Evolutionary conservation across 192 early-diverging fungal species (phyloP).

Genomic region (Gorgonomyces haynaldii): DNA sequence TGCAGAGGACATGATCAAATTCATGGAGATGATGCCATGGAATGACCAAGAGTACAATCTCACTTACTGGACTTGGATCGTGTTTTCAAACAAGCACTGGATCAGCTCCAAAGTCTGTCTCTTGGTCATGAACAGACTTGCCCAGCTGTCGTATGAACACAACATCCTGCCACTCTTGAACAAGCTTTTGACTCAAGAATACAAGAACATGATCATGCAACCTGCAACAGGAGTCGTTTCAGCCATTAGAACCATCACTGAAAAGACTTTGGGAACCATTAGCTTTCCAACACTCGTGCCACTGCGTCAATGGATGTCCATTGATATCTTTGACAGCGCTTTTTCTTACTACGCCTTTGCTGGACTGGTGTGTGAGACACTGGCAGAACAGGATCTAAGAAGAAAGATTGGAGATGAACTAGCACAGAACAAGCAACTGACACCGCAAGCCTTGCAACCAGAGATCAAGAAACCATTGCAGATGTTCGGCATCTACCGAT

Average conservation of each 20-base stretch:
- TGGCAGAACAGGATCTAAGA: constrained; percentile 18
- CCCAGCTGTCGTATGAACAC: too few relatives aligned
- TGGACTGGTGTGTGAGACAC: constrained; percentile 13
- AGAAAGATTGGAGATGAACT: constrained; percentile 9
- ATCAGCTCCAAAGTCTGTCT: too few relatives aligned
- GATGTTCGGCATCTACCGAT: constrained; percentile 15
- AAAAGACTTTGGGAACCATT: too few relatives aligned
- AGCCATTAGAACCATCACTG: too few relatives aligned
- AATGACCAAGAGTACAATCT: too few relatives aligned
- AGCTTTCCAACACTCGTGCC: too few relatives aligned
- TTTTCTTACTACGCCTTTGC: constrained; percentile 14
- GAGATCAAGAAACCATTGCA: constrained; percentile 12
- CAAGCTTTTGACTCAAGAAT: too few relatives aligned
- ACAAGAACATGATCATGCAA: too few relatives aligned
- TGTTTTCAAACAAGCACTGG: background rate
- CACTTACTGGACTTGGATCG: background rate
- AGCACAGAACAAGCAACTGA: constrained; percentile 5
- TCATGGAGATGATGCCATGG: background rate
- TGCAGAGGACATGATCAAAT: background rate
- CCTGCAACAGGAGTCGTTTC: too few relatives aligned
- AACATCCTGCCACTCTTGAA: too few relatives aligned
- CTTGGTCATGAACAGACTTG: too few relatives aligned
- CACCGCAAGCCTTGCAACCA: background rate
- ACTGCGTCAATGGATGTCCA: too few relatives aligned
- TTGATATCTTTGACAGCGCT: background rate